Evolutionary conservation across 305 asterid species (phyloP).

Genomic region (Lippia alba): DNA sequence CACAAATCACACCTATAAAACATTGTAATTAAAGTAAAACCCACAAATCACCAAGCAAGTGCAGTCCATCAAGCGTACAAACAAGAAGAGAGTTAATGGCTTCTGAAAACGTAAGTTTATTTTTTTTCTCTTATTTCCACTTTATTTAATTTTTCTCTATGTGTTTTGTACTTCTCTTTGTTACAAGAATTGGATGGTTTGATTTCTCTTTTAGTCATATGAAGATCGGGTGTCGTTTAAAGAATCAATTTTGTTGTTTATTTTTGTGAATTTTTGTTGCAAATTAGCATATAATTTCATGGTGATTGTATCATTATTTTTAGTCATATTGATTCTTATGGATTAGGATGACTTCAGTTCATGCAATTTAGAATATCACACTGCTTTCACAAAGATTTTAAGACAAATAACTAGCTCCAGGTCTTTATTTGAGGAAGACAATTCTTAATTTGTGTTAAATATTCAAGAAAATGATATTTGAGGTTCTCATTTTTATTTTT

Average conservation of each 20-base stretch:
- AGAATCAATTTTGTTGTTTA: neutral
- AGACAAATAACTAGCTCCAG: no score
- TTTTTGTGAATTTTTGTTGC: neutral
- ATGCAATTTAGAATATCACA: no score
- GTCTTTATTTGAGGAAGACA: no score
- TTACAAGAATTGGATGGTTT: neutral
- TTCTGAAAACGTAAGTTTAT: constrained; percentile 6
- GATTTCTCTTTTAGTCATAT: neutral
- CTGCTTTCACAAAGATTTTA: no score
- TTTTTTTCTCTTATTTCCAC: neutral
- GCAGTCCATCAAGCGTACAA: neutral
- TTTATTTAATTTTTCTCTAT: neutral
- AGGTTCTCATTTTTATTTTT: no score
- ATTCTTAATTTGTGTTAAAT: no score
- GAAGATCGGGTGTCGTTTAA: neutral
- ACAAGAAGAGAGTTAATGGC: constrained; percentile 9
- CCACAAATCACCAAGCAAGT: no score
- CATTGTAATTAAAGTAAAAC: no score
- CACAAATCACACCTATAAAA: no score
- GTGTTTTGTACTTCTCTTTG: neutral
- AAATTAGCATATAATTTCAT: neutral
- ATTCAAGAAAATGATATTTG: no score
- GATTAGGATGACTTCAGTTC: neutral
- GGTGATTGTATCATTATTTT: neutral
- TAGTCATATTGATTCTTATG: neutral